phyloP scores from a whole-genome alignment of 2,329 filamentous ascomycete genomes.

The Trichocomaceae sp. region DNA sequence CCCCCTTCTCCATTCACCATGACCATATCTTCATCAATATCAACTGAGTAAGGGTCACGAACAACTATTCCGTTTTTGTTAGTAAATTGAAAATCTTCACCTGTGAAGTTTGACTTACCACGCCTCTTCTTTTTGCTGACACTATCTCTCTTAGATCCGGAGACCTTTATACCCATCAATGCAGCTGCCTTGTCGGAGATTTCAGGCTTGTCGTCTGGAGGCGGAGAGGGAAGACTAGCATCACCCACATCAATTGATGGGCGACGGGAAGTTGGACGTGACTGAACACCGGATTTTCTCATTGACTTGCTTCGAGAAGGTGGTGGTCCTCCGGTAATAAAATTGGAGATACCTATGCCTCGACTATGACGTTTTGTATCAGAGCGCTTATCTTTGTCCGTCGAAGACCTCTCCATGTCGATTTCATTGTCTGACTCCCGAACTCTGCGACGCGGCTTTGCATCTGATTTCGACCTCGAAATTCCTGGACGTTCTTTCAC shows the following conservation, averaged over 20 bases:
- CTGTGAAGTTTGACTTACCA: constrained; percentile 21
- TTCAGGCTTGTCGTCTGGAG: constrained; percentile 60
- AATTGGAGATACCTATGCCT: constrained; percentile 51
- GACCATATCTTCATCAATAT: constrained; percentile 55
- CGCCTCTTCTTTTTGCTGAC: constrained; percentile 49
- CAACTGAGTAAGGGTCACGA: constrained; percentile 56
- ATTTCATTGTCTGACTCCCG: constrained; percentile 54
- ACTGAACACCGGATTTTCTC: constrained; percentile 54
- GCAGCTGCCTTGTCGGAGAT: constrained; percentile 72
- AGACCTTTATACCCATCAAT: constrained; percentile 56
- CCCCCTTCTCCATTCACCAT: constrained; percentile 49
- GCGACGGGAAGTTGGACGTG: constrained; percentile 54
- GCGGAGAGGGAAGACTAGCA: constrained; percentile 62
- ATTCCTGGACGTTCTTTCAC: constrained; percentile 42
- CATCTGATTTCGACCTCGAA: constrained; percentile 52
- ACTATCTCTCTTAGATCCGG: constrained; percentile 40
- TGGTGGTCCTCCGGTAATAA: constrained; percentile 62
- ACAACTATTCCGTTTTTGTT: constrained; percentile 18
- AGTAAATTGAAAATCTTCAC: constrained; percentile 9
- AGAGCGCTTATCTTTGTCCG: constrained; percentile 59
- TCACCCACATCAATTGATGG: constrained; percentile 60
- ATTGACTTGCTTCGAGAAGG: constrained; percentile 57
- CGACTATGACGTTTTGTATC: constrained; percentile 51
- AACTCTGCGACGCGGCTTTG: constrained; percentile 52
- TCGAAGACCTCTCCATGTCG: constrained; percentile 48